Evolutionary conservation across 352 stramenopile species (phyloP).

Genomic region (Thraustotheca clavata): DNA sequence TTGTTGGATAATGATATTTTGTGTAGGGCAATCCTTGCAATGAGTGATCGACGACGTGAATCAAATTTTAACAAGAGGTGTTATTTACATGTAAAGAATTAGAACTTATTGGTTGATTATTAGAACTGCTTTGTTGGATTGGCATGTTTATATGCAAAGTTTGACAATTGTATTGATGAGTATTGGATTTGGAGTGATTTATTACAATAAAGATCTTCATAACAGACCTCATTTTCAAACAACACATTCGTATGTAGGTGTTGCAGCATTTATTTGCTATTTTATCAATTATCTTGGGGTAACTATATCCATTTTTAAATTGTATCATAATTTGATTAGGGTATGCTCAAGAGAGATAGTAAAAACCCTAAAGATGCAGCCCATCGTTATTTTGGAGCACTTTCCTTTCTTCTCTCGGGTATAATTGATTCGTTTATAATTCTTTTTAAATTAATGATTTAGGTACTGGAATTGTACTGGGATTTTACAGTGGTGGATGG

Average conservation of each 20-base stretch:
- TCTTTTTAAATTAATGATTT: background rate
- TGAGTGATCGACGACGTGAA: conserved; percentile 9
- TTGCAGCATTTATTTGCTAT: conserved; percentile 1
- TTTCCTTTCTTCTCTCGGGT: conserved; percentile 13
- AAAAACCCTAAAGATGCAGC: conserved; percentile 10
- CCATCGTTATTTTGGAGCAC: conserved; percentile 4
- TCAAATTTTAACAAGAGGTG: conserved; percentile 10
- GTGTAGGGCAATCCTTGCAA: conserved; percentile 8
- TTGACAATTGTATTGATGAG: conserved; percentile 1
- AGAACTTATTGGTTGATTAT: background rate
- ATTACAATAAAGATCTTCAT: conserved; percentile 16
- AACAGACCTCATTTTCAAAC: conserved; percentile 11
- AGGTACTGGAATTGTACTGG: conserved; percentile 2
- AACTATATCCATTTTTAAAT: too few species aligned
- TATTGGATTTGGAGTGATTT: conserved; percentile 11
- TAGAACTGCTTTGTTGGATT: conserved; percentile 6
- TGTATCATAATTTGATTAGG: background rate
- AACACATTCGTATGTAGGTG: conserved; percentile 8
- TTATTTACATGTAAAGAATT: background rate
- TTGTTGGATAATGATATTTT: background rate
- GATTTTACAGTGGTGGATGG: conserved; percentile 20
- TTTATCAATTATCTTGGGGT: conserved; percentile 15
- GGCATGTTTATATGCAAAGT: conserved; percentile 16
- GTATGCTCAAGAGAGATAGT: background rate
- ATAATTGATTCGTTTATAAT: background rate